phyloP scores from a whole-genome alignment of 805 yeast species.

The Pichia manshurica region DNA sequence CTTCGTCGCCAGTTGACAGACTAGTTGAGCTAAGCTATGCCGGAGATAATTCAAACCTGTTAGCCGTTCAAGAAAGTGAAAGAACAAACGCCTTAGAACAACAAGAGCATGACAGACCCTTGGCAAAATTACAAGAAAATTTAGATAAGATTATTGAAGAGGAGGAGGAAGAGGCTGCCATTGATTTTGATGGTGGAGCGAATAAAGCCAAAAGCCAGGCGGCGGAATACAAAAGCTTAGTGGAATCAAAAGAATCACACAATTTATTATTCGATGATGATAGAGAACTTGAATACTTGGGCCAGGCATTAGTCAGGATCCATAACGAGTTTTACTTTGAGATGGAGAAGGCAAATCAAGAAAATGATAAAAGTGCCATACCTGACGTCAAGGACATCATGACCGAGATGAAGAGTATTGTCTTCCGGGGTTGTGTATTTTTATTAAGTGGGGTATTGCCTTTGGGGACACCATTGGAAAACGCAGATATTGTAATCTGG shows the following conservation, averaged over 20 bases:
- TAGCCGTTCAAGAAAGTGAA: slow-evolving; percentile 54
- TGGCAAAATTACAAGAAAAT: slow-evolving; percentile 75
- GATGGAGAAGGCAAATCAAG: slow-evolving; percentile 30
- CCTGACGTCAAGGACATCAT: slow-evolving; percentile 69
- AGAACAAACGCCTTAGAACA: slow-evolving; percentile 68
- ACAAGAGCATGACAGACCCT: slow-evolving; percentile 76
- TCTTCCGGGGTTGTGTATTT: slow-evolving; percentile 62
- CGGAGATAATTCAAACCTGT: slow-evolving; percentile 41
- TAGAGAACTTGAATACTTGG: slow-evolving; percentile 60
- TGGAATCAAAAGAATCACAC: slow-evolving; percentile 29
- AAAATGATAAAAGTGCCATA: slow-evolving; percentile 4
- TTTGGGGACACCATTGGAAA: slow-evolving; percentile 61
- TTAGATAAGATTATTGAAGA: slow-evolving; percentile 46
- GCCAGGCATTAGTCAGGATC: slow-evolving; percentile 54
- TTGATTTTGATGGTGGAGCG: background rate
- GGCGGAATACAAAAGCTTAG: background rate
- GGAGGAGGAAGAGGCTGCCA: slow-evolving; percentile 25
- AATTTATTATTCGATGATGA: slow-evolving; percentile 74
- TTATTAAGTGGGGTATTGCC: slow-evolving; percentile 90
- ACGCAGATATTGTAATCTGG: slow-evolving; percentile 89
- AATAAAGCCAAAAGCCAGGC: background rate
- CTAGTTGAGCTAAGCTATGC: slow-evolving; percentile 45
- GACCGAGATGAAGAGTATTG: slow-evolving; percentile 65
- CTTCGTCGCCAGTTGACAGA: slow-evolving; percentile 42
- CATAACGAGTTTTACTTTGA: slow-evolving; percentile 62